Conservation (phyloP, 768 basidiomycete species). For the Lactifluus pinguis region DNA sequence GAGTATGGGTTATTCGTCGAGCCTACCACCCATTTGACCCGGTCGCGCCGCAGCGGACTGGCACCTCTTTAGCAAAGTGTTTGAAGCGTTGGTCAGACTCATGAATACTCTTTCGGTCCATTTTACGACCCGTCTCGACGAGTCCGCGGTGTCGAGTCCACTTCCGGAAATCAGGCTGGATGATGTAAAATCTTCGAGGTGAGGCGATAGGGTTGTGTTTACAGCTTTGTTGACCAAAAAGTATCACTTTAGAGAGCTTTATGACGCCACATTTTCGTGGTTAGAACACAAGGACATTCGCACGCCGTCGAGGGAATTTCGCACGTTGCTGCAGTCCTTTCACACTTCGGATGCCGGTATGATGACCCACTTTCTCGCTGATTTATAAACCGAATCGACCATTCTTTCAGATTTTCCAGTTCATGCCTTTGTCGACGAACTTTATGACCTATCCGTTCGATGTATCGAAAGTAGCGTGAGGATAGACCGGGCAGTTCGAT, state of each 20-base stretch:
- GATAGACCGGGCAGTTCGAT: conserved; percentile 12
- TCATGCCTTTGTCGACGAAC: conserved; percentile 8
- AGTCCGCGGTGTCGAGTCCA: conserved; percentile 15
- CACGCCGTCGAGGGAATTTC: conserved; percentile 6
- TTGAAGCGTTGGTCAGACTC: conserved; percentile 34
- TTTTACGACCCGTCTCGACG: conserved; percentile 26
- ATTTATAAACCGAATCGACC: neutral
- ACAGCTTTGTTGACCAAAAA: neutral
- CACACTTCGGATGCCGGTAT: conserved; percentile 9
- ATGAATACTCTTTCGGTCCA: conserved; percentile 32
- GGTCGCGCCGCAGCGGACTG: conserved; percentile 40
- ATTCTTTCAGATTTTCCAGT: conserved; percentile 11
- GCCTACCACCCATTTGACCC: neutral
- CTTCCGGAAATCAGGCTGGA: conserved; percentile 15
- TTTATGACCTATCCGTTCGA: conserved; percentile 12
- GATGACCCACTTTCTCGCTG: neutral
- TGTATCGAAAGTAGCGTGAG: conserved; percentile 10
- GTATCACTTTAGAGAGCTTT: conserved; percentile 1
- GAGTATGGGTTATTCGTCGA: conserved; percentile 20
- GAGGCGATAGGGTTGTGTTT: neutral
- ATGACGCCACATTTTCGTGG: conserved; percentile 13
- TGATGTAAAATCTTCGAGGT: conserved; percentile 11
- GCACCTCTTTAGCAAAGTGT: conserved; percentile 39
- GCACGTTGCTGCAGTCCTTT: conserved; percentile 9
- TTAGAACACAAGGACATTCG: conserved; percentile 13